These are phyloP conservation scores for Malus sieversii DNA, from an alignment of 306 rosid genomes.

Conservation along the genomic window DNA sequence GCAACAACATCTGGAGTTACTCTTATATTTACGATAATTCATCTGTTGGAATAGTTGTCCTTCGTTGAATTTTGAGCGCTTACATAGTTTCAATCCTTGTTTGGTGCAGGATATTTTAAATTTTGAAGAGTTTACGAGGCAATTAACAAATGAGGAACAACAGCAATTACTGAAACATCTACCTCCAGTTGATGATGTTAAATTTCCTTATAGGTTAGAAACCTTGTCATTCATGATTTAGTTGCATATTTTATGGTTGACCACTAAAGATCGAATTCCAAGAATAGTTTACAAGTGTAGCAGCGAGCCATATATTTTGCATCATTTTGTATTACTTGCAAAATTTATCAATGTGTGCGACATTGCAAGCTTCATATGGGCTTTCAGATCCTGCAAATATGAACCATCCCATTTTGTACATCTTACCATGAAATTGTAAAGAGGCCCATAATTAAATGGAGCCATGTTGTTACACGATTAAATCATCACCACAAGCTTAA, in stretches of 20 bases:
- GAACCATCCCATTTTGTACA: constrained; percentile 1
- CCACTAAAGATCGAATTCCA: not conserved
- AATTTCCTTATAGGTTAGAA: constrained; percentile 74
- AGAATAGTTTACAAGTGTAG: not conserved
- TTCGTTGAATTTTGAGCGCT: constrained; percentile 13
- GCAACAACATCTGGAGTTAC: not conserved
- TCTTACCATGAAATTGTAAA: not conserved
- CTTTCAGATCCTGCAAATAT: constrained; percentile 1
- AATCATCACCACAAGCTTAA: not conserved
- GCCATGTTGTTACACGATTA: not conserved
- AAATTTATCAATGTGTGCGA: not conserved
- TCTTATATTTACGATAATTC: not conserved
- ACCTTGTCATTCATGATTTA: constrained; percentile 12
- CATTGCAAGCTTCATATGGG: constrained; percentile 5
- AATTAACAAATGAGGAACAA: constrained; percentile 83
- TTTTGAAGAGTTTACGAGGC: constrained; percentile 66
- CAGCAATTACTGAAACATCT: constrained; percentile 71
- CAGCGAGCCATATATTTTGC: not conserved
- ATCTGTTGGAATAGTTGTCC: not conserved
- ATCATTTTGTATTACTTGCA: not conserved
- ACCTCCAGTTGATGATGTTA: constrained; percentile 59
- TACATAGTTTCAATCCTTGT: constrained; percentile 22
- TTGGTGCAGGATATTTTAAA: constrained; percentile 63
- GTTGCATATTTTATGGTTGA: not conserved
- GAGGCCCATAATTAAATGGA: not conserved